Percentiles rank a stretch among this genome's conserved stretches.
Conservation (phyloP, 768 basidiomycete species). For the Termitomyces sp. region DNA sequence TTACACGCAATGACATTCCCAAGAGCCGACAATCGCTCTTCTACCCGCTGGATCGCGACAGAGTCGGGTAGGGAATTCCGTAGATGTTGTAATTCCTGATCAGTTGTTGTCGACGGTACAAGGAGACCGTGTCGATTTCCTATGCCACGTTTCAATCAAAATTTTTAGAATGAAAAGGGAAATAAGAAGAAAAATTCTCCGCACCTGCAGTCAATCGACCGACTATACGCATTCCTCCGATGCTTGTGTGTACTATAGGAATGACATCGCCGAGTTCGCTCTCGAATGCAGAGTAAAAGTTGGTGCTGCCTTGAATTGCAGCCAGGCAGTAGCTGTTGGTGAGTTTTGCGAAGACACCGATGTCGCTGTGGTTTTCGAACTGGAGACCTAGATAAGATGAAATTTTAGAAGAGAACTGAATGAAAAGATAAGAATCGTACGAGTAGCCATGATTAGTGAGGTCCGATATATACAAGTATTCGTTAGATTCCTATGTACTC, state of each 20-base stretch:
- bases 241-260: constrained; percentile 94
- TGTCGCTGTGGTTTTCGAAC: constrained; percentile 92
- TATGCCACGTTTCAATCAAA: constrained; percentile 18
- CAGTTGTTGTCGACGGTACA: constrained; percentile 91
- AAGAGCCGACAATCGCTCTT: constrained; percentile 94
- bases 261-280: constrained; percentile 88
- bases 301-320: constrained; percentile 90
- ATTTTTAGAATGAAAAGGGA: not conserved
- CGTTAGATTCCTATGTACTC: not conserved
- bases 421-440: constrained; percentile 22
- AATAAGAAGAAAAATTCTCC: constrained; percentile 5
- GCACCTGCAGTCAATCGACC: constrained; percentile 89
- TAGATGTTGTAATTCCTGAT: constrained; percentile 97
- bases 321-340: constrained; percentile 97
- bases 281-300: constrained; percentile 98
- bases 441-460: constrained; percentile 38
- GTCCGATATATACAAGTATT: constrained; percentile 2
- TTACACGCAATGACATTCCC: constrained; percentile 99
- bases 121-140: constrained; percentile 97
- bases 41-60: constrained; percentile 93
- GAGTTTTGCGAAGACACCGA: constrained; percentile 96
- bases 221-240: constrained; percentile 90
- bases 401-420: constrained; percentile 10
- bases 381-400: constrained; percentile 60
- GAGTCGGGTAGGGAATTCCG: constrained; percentile 90